Conservation (phyloP, 23 red algal genomes). For the Gracilaria domingensis region DNA sequence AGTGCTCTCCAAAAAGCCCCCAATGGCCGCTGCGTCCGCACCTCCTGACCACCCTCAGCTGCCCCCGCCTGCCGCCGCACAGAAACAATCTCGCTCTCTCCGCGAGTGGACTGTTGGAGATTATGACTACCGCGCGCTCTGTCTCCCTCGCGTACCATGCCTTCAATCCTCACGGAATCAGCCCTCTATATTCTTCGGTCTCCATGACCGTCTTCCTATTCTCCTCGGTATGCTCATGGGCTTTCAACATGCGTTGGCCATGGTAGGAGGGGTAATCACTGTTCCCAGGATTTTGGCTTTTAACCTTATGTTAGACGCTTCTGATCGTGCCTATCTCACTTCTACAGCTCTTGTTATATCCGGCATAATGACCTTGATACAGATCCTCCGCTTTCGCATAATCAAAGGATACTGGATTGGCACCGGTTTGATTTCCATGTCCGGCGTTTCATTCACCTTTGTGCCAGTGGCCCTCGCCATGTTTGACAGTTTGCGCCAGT, state of each 20-base stretch:
- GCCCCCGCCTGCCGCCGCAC: neutral
- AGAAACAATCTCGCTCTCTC: slow-evolving; percentile 20
- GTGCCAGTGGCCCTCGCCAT: slow-evolving; percentile 74
- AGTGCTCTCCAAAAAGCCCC: neutral
- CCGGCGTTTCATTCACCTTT: slow-evolving; percentile 78
- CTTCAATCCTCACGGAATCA: neutral
- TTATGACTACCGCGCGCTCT: slow-evolving; percentile 76
- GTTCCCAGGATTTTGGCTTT: slow-evolving; percentile 65
- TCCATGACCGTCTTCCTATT: slow-evolving; percentile 74
- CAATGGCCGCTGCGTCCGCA: neutral
- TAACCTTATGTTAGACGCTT: slow-evolving; percentile 53
- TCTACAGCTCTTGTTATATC: slow-evolving; percentile 70
- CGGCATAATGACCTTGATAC: slow-evolving; percentile 76
- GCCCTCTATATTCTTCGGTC: slow-evolving; percentile 63
- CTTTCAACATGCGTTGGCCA: slow-evolving; percentile 82
- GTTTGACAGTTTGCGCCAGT: slow-evolving; percentile 41
- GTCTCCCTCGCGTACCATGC: slow-evolving; percentile 69
- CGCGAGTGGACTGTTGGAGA: slow-evolving; percentile 56
- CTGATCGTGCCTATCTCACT: slow-evolving; percentile 61
- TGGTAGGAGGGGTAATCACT: slow-evolving; percentile 75
- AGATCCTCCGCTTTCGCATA: slow-evolving; percentile 67
- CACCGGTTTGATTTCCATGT: slow-evolving; percentile 77
- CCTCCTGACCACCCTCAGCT: neutral
- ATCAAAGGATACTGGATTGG: slow-evolving; percentile 68
- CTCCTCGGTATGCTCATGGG: slow-evolving; percentile 70